phyloP scores from a whole-genome alignment of 148 eudicot genomes.

The Vaccinium myrtillus region DNA sequence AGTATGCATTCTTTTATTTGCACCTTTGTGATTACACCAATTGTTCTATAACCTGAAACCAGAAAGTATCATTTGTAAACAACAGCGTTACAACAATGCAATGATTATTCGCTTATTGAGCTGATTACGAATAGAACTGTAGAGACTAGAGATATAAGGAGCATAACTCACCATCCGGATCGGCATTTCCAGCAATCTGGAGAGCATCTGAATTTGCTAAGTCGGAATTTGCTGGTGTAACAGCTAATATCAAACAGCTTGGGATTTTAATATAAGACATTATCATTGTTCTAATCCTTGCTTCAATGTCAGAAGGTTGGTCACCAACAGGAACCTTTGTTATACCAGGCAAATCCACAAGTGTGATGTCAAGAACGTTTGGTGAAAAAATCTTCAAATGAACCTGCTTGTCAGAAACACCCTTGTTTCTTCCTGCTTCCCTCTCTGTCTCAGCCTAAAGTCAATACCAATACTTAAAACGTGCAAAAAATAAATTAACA shows the following conservation, averaged over 20 bases:
- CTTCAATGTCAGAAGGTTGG: slow-evolving; percentile 91
- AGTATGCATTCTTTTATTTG: not conserved
- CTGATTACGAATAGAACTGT: not conserved
- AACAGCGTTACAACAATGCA: not conserved
- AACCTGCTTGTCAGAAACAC: slow-evolving; percentile 76
- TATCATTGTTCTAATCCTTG: slow-evolving; percentile 86
- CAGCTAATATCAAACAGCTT: slow-evolving; percentile 82
- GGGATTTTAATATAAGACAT: slow-evolving; percentile 68
- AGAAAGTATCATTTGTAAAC: slow-evolving; percentile 20
- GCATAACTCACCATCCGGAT: slow-evolving; percentile 74
- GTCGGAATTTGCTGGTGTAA: slow-evolving; percentile 88
- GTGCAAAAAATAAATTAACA: not conserved
- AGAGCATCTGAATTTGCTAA: slow-evolving; percentile 93
- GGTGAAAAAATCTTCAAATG: slow-evolving; percentile 84
- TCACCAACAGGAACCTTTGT: slow-evolving; percentile 98
- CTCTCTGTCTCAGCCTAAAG: slow-evolving; percentile 83
- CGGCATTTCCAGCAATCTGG: slow-evolving; percentile 90
- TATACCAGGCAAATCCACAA: slow-evolving; percentile 87
- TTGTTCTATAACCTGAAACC: slow-evolving; percentile 70
- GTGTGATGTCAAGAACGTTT: slow-evolving; percentile 84
- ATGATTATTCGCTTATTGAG: slow-evolving; percentile 1
- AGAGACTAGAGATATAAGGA: not conserved
- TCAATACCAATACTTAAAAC: not conserved
- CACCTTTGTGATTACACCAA: slow-evolving; percentile 94
- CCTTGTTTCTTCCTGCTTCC: slow-evolving; percentile 91